These are phyloP conservation scores for Fusarium poae DNA, from an alignment of 2,329 filamentous ascomycete species.

Conservation along the genomic window DNA sequence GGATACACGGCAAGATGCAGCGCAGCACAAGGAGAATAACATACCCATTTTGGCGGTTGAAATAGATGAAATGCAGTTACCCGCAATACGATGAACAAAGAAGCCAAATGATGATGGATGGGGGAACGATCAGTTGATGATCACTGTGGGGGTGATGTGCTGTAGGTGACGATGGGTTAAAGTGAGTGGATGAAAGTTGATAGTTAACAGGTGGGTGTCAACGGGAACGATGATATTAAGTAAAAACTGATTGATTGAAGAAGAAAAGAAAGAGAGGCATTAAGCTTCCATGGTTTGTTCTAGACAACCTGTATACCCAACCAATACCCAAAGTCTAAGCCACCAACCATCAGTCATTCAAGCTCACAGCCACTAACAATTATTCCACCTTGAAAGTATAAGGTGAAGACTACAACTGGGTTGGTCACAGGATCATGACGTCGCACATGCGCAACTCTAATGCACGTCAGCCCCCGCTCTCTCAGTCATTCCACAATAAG, in stretches of 20 bases:
- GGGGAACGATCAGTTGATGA: constrained; percentile 21
- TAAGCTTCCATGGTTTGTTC: constrained; percentile 34
- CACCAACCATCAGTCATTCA: constrained; percentile 19
- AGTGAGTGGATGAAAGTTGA: constrained; percentile 12
- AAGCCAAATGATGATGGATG: constrained; percentile 16
- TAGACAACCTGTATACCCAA: constrained; percentile 18
- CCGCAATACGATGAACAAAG: constrained; percentile 18
- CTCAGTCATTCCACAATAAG: constrained; percentile 20
- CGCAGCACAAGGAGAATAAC: constrained; percentile 7
- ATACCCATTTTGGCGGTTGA: constrained; percentile 44
- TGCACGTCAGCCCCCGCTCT: constrained; percentile 46
- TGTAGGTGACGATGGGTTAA: constrained; percentile 26
- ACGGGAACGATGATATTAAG: constrained; percentile 44
- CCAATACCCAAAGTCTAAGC: constrained; percentile 36
- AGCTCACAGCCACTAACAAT: constrained; percentile 10
- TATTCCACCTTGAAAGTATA: constrained; percentile 15
- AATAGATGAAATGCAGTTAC: constrained; percentile 25
- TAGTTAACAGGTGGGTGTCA: constrained; percentile 18
- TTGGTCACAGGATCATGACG: constrained; percentile 43
- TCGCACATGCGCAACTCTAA: constrained; percentile 41
- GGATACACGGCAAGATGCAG: constrained; percentile 26
- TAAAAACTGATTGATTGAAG: constrained; percentile 7
- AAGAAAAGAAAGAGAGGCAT: constrained; percentile 5
- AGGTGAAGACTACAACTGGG: constrained; percentile 4
- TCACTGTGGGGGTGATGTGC: constrained; percentile 25